A percentile compares a stretch with the other conserved stretches of the same genome.
These are phyloP conservation scores for Sporopachydermia cereana DNA, from an alignment of 1,139 yeast species.

Conservation along the genomic window DNA sequence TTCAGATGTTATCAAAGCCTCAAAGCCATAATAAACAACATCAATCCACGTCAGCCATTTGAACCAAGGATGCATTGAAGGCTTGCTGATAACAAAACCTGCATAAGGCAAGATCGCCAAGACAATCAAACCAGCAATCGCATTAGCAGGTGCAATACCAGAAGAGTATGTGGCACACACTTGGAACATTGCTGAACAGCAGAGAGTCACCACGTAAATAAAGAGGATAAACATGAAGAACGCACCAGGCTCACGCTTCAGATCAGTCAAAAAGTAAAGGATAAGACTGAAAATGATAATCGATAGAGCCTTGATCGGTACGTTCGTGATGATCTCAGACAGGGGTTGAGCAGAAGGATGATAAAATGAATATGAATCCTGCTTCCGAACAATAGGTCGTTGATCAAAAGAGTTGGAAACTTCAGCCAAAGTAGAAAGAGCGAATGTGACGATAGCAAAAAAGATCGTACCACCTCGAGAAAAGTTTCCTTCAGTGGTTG, in stretches of 20 bases:
- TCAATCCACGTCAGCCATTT: slow-evolving; percentile 39
- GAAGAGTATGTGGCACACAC: slow-evolving; percentile 37
- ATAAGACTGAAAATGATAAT: slow-evolving; percentile 24
- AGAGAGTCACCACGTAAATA: slow-evolving; percentile 28
- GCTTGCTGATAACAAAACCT: slow-evolving; percentile 38
- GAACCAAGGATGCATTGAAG: slow-evolving; percentile 39
- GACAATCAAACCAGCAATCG: slow-evolving; percentile 35
- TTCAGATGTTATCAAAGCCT: slow-evolving; percentile 35
- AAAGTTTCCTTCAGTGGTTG: slow-evolving; percentile 39
- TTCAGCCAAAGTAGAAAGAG: slow-evolving; percentile 32
- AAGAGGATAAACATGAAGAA: slow-evolving; percentile 29
- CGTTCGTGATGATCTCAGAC: slow-evolving; percentile 23
- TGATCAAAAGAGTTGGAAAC: slow-evolving; percentile 26
- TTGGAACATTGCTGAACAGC: slow-evolving; percentile 39
- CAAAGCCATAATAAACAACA: slow-evolving; percentile 35
- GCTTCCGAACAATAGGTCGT: slow-evolving; percentile 32
- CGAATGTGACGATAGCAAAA: slow-evolving; percentile 29
- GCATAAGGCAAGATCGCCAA: slow-evolving; percentile 37
- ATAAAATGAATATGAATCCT: slow-evolving; percentile 31
- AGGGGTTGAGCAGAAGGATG: slow-evolving; percentile 35
- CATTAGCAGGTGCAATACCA: slow-evolving; percentile 51
- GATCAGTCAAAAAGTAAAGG: slow-evolving; percentile 28
- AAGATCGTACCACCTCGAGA: slow-evolving; percentile 34
- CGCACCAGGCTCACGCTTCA: slow-evolving; percentile 29
- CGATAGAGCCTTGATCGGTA: slow-evolving; percentile 26